Base-by-base conservation (phyloP, 2,329 filamentous ascomycete species). In the Aspergillus pseudoterreus region DNA sequence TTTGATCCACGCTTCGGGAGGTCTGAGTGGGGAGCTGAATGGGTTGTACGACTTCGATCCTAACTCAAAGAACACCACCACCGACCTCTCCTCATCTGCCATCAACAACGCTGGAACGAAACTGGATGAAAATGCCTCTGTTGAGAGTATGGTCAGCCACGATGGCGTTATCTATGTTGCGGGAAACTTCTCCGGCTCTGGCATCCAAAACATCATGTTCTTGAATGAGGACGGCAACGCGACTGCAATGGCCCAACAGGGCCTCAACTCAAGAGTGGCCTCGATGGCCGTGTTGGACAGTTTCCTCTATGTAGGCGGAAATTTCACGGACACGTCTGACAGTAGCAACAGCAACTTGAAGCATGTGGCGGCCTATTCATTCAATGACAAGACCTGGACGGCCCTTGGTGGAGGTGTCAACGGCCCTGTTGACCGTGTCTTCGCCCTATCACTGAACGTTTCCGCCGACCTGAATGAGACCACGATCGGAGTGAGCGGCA, bases 11-110 rank as follows among this genome's bases (percentile, higher is more conserved):
- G 87, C 87, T n/a, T 57, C 58, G 2, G 88, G 85, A 35, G 88
- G 87, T n/a, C 50, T 55, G 2, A 88, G 85, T 43, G 88, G 87
- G 46, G 89, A 88, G 3, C 75, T 99, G 48, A 96, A 96, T 65
- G 91, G 91, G 8, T 75, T 99, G 1, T 97, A 88, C 67, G 94
- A 97, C 63, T 96, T 89, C 66, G 82, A 95, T 60, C 89, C 92
- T 0, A 79, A 77, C 4, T 59, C 63, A 15, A 66, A 79, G 52
- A 75, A 78, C 11, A 76, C 78, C 0, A 75, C 88, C 32, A 78
- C 78, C 1, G 80, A 89, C 58, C 84, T 95, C 52, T 78, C 82
- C 12, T 79, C 80, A 22, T 96, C 91, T 1, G 79, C 84, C 14
- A 85, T 96, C 65, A 86, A 95, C 69, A 79, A 81, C 62, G 86